Evolutionary conservation across 164 flowering plant species (phyloP), one percentile per base, ranked within the genome.

Genomic region (Dillenia suffruticosa): DNA sequence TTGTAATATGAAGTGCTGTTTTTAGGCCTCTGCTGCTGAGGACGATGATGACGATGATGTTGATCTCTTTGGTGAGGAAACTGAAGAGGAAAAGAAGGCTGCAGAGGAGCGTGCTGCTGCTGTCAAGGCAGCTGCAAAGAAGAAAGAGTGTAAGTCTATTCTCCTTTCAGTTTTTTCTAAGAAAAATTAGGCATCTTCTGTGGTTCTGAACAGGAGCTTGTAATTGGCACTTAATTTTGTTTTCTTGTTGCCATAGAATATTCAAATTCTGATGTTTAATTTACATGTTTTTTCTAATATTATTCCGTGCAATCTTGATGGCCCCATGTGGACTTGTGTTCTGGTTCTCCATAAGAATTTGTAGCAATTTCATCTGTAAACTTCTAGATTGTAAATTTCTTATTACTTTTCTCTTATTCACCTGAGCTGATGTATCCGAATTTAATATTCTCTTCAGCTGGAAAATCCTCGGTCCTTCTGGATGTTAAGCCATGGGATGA

Each of bases 51-150:
- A 72, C 50, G 61, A 56, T 70, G 77, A 74, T 64, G 63, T 70
- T 26, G 77, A 74, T 63, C 66, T 74, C 11, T 70, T 74, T 57
- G 73, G 77, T 56, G 74, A 74, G 49, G 77, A 74, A 59, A 74
- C 74, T 44, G 72, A 70, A 44, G 77, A 74, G 59, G 77, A 74
- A 56, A 67, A 74, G 71, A 74, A 74, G 57, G 77, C 77, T 56
- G 69, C 77, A 17, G 74, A 70, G 56, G 74, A 74, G 44, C 12
- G 45, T 2, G 57, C 12, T 8, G 44, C 57, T 24, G 44, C 57
- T 8, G 62, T 45, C 10, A 68, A 68, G 62, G 68, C 75, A 26
- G 63, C 72, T 11, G n/a, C 26, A 8, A 68, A 72, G 63, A 72
- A 72, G 72, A 72, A 72, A 68, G 69, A 68, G 57, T 40, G 76